Conservation (phyloP, 805 yeast species). For the Candida oleophila region DNA sequence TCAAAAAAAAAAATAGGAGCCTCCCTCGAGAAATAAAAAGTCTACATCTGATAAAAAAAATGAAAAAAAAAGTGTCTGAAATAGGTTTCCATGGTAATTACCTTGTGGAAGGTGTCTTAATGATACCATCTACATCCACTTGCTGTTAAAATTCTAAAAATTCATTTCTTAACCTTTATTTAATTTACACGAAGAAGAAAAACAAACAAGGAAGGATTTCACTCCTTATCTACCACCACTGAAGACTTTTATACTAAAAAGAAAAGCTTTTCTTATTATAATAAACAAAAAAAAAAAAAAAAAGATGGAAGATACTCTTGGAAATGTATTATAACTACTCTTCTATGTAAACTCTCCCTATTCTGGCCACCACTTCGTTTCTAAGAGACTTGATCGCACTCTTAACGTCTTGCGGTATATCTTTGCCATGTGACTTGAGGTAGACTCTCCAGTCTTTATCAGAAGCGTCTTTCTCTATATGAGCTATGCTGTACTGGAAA, state of each 20-base stretch:
- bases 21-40: no score
- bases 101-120: not conserved
- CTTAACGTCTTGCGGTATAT: constrained; percentile 25
- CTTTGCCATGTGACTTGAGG: constrained; percentile 13
- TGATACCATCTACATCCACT: not conserved
- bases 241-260: not conserved
- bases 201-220: not conserved
- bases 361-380: constrained; percentile 29
- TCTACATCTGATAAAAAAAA: no score
- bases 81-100: not conserved
- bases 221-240: not conserved
- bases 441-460: constrained; percentile 37
- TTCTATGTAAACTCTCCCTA: constrained; percentile 35
- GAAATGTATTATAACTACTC: not conserved
- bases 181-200: not conserved
- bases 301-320: not conserved
- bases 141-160: not conserved
- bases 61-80: no score
- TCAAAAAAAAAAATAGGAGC: not conserved
- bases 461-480: constrained; percentile 16
- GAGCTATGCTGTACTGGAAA: constrained; percentile 28
- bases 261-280: not conserved
- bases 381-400: constrained; percentile 27
- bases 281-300: not conserved
- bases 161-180: not conserved